phyloP scores from a whole-genome alignment of 805 yeast species.

The Maudiozyma saulgeensis region DNA sequence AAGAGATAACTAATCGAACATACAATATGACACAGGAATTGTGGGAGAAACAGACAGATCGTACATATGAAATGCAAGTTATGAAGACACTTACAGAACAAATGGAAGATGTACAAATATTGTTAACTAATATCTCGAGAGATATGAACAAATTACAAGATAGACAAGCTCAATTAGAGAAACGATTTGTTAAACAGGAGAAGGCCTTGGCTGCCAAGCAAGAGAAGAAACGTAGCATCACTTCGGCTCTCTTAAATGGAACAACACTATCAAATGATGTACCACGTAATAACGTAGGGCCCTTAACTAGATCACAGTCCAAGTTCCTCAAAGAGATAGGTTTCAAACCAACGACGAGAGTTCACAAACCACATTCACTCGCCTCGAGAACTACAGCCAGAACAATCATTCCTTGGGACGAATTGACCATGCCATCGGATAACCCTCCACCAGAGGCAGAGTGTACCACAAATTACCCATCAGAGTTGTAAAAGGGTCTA shows the following conservation, averaged over 20 bases:
- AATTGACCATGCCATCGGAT: constrained; percentile 1
- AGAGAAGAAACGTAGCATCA: not conserved
- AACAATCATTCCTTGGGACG: constrained; percentile 27
- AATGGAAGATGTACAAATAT: constrained; percentile 13
- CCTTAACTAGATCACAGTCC: constrained; percentile 9
- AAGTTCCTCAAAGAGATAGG: not conserved
- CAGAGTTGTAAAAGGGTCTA: constrained; percentile 1
- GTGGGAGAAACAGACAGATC: not conserved
- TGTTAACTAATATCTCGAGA: constrained; percentile 13
- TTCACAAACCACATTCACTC: not conserved
- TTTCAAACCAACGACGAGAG: not conserved
- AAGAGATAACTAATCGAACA: not conserved
- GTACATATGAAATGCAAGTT: not conserved
- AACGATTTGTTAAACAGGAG: not conserved
- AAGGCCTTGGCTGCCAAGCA: not conserved
- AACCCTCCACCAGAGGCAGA: not conserved
- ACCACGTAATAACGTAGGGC: not conserved
- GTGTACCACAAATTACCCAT: constrained; percentile 1
- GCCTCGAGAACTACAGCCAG: constrained; percentile 5
- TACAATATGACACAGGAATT: not conserved
- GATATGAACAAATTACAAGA: constrained; percentile 11
- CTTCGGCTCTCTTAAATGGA: constrained; percentile 4
- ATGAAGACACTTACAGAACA: constrained; percentile 3
- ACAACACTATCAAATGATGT: constrained; percentile 7
- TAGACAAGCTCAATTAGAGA: constrained; percentile 12